Percentiles rank a stretch among this genome's conserved stretches.
These are phyloP conservation scores for Candida khao-thaluensis DNA, from an alignment of 805 yeast genomes.

Conservation along the genomic window DNA sequence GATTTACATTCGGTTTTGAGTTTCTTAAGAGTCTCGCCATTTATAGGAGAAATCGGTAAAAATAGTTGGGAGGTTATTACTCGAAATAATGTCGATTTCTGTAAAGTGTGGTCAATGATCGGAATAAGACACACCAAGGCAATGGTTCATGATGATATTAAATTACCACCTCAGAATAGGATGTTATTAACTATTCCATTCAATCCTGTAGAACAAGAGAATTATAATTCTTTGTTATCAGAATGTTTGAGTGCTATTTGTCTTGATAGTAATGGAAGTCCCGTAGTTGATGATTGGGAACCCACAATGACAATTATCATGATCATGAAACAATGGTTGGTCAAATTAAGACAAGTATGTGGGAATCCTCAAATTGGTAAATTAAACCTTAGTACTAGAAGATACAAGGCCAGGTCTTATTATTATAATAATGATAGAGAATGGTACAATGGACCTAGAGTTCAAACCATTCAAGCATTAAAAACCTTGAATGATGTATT, in stretches of 20 bases:
- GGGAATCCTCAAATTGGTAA: conserved; percentile 67
- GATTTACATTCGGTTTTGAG: conserved; percentile 72
- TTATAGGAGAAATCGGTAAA: conserved; percentile 43
- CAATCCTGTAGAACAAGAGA: conserved; percentile 79
- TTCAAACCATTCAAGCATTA: conserved; percentile 27
- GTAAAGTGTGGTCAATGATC: conserved; percentile 49
- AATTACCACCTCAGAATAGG: conserved; percentile 76
- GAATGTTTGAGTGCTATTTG: conserved; percentile 61
- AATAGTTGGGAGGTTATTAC: conserved; percentile 38
- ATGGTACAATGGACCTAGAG: conserved; percentile 13
- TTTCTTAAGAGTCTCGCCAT: conserved; percentile 69
- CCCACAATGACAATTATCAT: conserved; percentile 40
- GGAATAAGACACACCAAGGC: conserved; percentile 81
- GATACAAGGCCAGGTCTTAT: conserved; percentile 21
- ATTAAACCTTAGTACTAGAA: conserved; percentile 23
- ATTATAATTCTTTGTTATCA: conserved; percentile 63
- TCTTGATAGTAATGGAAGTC: conserved; percentile 51
- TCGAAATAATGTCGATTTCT: conserved; percentile 26
- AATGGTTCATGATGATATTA: conserved; percentile 74
- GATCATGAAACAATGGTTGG: conserved; percentile 68
- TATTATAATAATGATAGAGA: conserved; percentile 2
- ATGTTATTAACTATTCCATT: conserved; percentile 70
- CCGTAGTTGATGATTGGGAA: conserved; percentile 49
- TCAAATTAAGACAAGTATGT: conserved; percentile 71
- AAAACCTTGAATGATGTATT: conserved; percentile 65